A percentile compares a stretch with the other conserved stretches of the same genome.
Evolutionary conservation across 2,329 filamentous ascomycete species (phyloP).

Genomic region (Pyrenophora tritici-repentis): DNA sequence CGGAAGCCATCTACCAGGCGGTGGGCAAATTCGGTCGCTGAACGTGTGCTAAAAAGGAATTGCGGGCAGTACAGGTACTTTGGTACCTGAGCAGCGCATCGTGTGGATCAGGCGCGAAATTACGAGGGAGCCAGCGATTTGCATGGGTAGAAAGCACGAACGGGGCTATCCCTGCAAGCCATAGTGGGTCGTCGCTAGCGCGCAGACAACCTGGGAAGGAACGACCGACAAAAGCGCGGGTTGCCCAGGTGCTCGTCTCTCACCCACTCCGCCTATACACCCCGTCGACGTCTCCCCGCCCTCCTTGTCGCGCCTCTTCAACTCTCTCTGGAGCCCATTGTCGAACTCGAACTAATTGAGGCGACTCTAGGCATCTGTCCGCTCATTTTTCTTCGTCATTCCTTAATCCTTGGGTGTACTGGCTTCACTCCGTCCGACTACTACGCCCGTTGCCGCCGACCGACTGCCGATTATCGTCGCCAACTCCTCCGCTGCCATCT

Average conservation of each 20-base stretch:
- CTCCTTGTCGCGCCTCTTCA: slow-evolving; percentile 21
- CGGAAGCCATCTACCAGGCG: too few relatives aligned
- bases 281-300: slow-evolving; percentile 29
- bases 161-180: slow-evolving; percentile 14
- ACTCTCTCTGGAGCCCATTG: slow-evolving; percentile 38
- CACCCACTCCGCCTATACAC: slow-evolving; percentile 28
- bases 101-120: slow-evolving; percentile 17
- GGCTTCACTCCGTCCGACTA: slow-evolving; percentile 38
- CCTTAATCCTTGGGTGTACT: slow-evolving; percentile 47
- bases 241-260: slow-evolving; percentile 25
- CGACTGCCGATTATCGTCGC: slow-evolving; percentile 16
- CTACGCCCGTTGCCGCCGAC: slow-evolving; percentile 16
- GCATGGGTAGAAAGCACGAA: slow-evolving; percentile 10
- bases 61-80: neutral
- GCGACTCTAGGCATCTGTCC: slow-evolving; percentile 45
- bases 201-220: slow-evolving; percentile 17
- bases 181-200: slow-evolving; percentile 4
- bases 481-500: slow-evolving; percentile 21
- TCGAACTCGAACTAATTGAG: slow-evolving; percentile 36
- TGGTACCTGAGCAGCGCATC: slow-evolving; percentile 9
- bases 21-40: too few relatives aligned
- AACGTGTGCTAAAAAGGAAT: neutral
- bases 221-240: slow-evolving; percentile 27
- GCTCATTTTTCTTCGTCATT: slow-evolving; percentile 45
- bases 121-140: slow-evolving; percentile 16